phyloP scores from a whole-genome alignment of 1,139 yeast genomes.

The Suhomyces choctaworum region DNA sequence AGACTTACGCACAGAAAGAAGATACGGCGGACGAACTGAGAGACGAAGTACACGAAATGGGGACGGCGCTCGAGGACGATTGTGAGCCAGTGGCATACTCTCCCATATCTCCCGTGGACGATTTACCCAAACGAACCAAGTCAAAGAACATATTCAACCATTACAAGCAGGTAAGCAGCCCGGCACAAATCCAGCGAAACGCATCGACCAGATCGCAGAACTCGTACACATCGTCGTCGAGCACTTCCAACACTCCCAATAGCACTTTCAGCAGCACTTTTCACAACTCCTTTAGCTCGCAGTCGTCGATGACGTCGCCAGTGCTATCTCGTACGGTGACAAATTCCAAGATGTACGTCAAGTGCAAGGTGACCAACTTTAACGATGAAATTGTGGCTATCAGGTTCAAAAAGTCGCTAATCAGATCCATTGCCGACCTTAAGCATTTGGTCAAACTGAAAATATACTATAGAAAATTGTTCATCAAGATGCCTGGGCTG shows the following conservation, averaged over 20 bases:
- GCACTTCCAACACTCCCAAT: constrained; percentile 9
- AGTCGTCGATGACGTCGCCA: constrained; percentile 9
- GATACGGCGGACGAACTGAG: constrained; percentile 2
- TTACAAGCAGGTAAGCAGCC: constrained; percentile 20
- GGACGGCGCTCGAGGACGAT: constrained; percentile 11
- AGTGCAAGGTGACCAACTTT: constrained; percentile 32
- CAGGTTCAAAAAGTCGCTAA: constrained; percentile 27
- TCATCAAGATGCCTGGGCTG: constrained; percentile 28
- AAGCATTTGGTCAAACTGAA: constrained; percentile 30
- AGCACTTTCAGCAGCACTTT: constrained; percentile 7
- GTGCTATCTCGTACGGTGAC: constrained; percentile 6
- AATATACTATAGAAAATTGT: constrained; percentile 29
- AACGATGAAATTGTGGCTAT: constrained; percentile 32
- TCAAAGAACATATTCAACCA: constrained; percentile 24
- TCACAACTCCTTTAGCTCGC: constrained; percentile 9
- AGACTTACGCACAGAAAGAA: constrained; percentile 4
- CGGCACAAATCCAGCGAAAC: constrained; percentile 11
- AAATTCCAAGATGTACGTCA: constrained; percentile 17
- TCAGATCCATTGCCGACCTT: constrained; percentile 28
- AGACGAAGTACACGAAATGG: constrained; percentile 10
- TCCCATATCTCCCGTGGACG: constrained; percentile 1
- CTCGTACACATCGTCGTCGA: constrained; percentile 2
- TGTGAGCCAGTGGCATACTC: constrained; percentile 6
- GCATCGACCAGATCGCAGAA: constrained; percentile 10
- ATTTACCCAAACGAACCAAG: constrained; percentile 17